These are phyloP conservation scores for Rhypophila decipiens DNA, from an alignment of 495 filamentous ascomycete species.

Conservation along the genomic window DNA sequence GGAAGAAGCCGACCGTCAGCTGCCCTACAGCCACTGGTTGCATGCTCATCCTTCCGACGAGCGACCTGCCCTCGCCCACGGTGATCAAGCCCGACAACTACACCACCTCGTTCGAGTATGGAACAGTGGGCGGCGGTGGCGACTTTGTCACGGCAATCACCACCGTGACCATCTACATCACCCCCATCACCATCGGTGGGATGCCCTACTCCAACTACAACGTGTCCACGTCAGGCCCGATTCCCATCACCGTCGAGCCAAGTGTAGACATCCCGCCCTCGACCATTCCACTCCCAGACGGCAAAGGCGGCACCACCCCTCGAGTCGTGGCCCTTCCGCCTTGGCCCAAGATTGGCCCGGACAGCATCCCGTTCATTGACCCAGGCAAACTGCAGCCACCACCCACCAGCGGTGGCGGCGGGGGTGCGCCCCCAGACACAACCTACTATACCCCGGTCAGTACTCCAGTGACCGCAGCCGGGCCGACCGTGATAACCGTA, in stretches of 20 bases:
- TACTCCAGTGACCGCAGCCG: neutral
- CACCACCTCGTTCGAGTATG: slow-evolving; percentile 17
- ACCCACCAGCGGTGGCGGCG: neutral
- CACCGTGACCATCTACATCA: slow-evolving; percentile 9
- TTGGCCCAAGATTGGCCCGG: slow-evolving; percentile 9
- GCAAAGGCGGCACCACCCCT: slow-evolving; percentile 3
- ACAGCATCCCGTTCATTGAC: neutral
- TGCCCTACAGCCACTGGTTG: slow-evolving; percentile 11
- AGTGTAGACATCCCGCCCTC: slow-evolving; percentile 16
- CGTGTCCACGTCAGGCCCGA: neutral
- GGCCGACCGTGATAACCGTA: neutral
- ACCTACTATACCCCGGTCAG: neutral
- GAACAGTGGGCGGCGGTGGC: neutral
- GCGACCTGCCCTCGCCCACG: neutral
- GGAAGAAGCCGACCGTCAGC: neutral
- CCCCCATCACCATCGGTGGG: slow-evolving; percentile 1
- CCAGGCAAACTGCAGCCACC: neutral
- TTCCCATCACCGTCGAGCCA: slow-evolving; percentile 1
- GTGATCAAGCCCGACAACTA: slow-evolving; percentile 6
- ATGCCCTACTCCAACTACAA: slow-evolving; percentile 11
- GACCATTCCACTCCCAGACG: slow-evolving; percentile 2
- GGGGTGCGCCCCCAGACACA: neutral
- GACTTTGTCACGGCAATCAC: slow-evolving; percentile 10
- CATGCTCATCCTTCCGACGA: slow-evolving; percentile 15
- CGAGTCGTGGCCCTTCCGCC: slow-evolving; percentile 13